Base-by-base conservation (phyloP, 2,329 filamentous ascomycete genomes). In the Drechslerella coelobrocha region DNA sequence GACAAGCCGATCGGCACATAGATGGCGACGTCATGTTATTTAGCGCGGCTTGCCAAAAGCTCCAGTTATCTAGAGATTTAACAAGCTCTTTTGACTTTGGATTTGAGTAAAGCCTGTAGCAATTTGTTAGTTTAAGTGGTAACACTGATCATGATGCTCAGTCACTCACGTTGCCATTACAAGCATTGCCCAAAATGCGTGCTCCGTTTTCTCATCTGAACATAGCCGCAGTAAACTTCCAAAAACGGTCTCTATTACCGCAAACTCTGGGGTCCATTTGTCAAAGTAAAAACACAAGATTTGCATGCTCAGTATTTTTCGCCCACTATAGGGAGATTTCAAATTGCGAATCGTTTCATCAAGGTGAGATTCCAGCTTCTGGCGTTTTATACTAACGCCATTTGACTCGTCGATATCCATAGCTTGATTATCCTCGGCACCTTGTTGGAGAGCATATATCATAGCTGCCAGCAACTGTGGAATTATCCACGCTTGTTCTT, bases 121-220 rank as follows among this genome's bases (percentile, higher is more conserved):
- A 73, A 12, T 0, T 9, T 43, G 29, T 72, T 5, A 61, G 48
- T n/a, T 62, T 21, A 52, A n/a, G 60, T 2, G 21, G 29, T 74
- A 41, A 3, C 5, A 14, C 17, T 21, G 21, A 41, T 2, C 12
- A n/a, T 19, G 8, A n/a, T 41, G 5, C 51, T n/a, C 45, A 60
- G 12, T 2, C 39, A 79, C 83, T 77, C 81, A 92, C 91, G 89
- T 90, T 72, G 90, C 83, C 76, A 91, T 86, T n/a, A 88, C 88
- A 56, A 97, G 78, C 81, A 96, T 86, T 17, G 91, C 88, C 94
- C 94, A 99, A 0, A 88, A 90, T 6, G 88, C 85, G 41, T 88
- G 81, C 7, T 79, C 78, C 12, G 81, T 79, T 73, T 89, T 87
- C 75, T 96, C 92, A 76, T 94, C 89, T 8, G 85, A 83, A 45